Conservation (phyloP, 768 basidiomycete genomes). For the Trametopsis cervina region DNA sequence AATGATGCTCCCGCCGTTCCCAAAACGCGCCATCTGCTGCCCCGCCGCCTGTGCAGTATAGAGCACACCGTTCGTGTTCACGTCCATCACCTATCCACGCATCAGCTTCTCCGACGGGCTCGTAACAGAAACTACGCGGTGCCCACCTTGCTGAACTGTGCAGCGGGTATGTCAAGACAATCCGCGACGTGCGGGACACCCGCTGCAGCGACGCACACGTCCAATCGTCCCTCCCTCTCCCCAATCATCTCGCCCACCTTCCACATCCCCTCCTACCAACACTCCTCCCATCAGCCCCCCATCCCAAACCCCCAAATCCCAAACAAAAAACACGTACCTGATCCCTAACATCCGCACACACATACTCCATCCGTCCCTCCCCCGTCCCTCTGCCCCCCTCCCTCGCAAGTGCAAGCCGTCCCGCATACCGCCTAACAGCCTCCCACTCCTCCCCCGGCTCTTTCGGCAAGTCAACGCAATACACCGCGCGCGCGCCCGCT, state of each 20-base stretch:
- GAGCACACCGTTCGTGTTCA: slow-evolving; percentile 40
- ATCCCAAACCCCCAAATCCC: background rate
- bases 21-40: slow-evolving; percentile 23
- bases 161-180: slow-evolving; percentile 54
- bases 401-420: slow-evolving; percentile 37
- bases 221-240: slow-evolving; percentile 59
- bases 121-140: background rate
- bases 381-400: background rate
- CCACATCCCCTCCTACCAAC: slow-evolving; percentile 44
- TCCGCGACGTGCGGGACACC: slow-evolving; percentile 50
- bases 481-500: slow-evolving; percentile 53
- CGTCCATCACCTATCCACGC: slow-evolving; percentile 42
- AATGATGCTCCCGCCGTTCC: slow-evolving; percentile 27
- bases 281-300: background rate
- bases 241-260: slow-evolving; percentile 46
- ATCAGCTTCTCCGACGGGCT: background rate
- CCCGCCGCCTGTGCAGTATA: slow-evolving; percentile 25
- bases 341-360: slow-evolving; percentile 53
- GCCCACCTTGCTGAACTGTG: slow-evolving; percentile 50
- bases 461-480: slow-evolving; percentile 55
- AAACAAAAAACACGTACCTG: slow-evolving; percentile 30
- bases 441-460: slow-evolving; percentile 48
- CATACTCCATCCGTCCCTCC: slow-evolving; percentile 42
- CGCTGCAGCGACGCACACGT: slow-evolving; percentile 69
- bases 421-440: too few species aligned